phyloP scores from a whole-genome alignment of 202 grass and related monocot genomes.

The Miscanthus sacchariflorus region DNA sequence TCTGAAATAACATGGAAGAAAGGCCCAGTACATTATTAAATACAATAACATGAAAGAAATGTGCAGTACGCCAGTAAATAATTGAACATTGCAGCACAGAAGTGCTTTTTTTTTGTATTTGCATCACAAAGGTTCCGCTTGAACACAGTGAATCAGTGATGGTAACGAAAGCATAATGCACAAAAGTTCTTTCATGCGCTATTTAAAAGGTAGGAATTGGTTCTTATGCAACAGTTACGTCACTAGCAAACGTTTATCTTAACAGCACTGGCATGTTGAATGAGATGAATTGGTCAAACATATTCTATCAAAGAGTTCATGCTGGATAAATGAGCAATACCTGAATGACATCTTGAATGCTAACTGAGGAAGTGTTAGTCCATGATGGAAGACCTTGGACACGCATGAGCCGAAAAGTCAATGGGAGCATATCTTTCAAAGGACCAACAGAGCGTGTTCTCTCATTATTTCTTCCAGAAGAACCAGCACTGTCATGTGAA shows the following conservation, averaged over 20 bases:
- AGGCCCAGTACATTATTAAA: not conserved
- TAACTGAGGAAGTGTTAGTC: conserved; percentile 74
- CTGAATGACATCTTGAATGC: conserved; percentile 87
- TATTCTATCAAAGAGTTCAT: not conserved
- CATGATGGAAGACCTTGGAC: conserved; percentile 87
- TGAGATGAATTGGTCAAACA: not conserved
- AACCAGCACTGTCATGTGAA: conserved; percentile 39
- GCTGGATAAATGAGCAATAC: conserved; percentile 44
- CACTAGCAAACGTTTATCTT: not conserved
- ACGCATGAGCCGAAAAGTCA: conserved; percentile 74
- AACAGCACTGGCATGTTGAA: not conserved
- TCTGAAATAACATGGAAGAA: conserved; percentile 21
- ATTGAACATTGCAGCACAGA: not conserved
- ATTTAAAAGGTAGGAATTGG: not conserved
- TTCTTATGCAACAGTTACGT: not conserved
- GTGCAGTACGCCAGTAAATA: not conserved
- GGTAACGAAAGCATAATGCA: not conserved
- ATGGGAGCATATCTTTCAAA: conserved; percentile 52
- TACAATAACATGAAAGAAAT: conserved; percentile 8
- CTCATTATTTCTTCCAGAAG: conserved; percentile 51
- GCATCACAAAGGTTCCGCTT: not conserved
- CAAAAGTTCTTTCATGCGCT: not conserved
- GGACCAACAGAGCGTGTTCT: conserved; percentile 45
- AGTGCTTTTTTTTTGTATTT: not conserved
- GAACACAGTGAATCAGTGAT: not conserved